These are phyloP conservation scores for Ceratobasidium papillatum DNA, from an alignment of 1,284 basidiomycete species.

Conservation along the genomic window DNA sequence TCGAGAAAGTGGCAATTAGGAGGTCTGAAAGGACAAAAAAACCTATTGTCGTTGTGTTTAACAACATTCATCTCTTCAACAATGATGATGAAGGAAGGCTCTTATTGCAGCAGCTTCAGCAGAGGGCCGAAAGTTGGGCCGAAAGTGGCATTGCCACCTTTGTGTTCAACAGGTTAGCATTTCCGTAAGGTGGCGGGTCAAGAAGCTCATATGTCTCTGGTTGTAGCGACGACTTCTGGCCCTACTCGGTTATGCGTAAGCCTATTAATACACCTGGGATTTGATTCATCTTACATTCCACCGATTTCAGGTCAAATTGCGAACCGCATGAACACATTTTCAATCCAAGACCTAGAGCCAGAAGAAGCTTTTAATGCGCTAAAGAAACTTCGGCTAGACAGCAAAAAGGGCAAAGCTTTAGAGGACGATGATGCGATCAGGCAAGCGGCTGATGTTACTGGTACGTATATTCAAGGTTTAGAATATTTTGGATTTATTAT, in stretches of 20 bases:
- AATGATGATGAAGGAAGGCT: constrained; percentile 81
- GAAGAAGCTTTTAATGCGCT: constrained; percentile 71
- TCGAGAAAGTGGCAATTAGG: constrained; percentile 84
- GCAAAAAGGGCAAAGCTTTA: constrained; percentile 35
- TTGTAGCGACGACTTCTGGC: constrained; percentile 80
- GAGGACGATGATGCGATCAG: constrained; percentile 48
- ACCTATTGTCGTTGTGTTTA: constrained; percentile 82
- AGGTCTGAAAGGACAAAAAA: constrained; percentile 59
- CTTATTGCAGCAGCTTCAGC: constrained; percentile 83
- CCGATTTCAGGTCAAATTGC: constrained; percentile 66
- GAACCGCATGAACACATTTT: constrained; percentile 77
- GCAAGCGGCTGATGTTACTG: constrained; percentile 61
- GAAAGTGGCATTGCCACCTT: constrained; percentile 81
- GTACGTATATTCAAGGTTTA: background rate
- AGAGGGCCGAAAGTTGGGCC: constrained; percentile 84
- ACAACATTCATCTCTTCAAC: constrained; percentile 76
- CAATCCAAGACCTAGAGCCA: constrained; percentile 73
- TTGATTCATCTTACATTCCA: background rate
- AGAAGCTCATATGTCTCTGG: constrained; percentile 26
- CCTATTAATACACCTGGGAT: constrained; percentile 45
- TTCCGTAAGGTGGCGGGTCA: constrained; percentile 39
- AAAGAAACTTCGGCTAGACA: constrained; percentile 49
- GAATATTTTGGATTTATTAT: background rate
- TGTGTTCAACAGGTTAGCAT: constrained; percentile 76
- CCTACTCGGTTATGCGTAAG: constrained; percentile 70